A percentile compares a stretch with the other conserved stretches of the same genome.
These are phyloP conservation scores for Nicotiana benthamiana DNA, from an alignment of 257 asterid genomes.

Conservation along the genomic window DNA sequence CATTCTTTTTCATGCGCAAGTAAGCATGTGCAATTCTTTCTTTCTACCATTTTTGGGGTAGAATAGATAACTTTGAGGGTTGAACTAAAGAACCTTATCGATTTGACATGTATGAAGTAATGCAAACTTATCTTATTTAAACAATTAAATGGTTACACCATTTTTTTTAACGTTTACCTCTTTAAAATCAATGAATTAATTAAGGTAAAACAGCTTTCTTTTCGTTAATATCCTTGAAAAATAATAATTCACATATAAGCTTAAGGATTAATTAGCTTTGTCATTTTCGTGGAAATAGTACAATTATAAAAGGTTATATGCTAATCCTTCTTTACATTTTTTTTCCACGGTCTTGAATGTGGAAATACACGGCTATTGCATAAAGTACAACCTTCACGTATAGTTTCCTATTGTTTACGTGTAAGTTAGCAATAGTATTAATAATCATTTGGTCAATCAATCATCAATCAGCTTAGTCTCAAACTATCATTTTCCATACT, in stretches of 20 bases:
- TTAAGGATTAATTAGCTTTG: background rate
- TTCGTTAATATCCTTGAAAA: background rate
- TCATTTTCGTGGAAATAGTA: background rate
- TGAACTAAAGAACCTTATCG: background rate
- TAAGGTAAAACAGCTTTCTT: background rate
- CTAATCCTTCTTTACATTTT: background rate
- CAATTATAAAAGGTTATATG: background rate
- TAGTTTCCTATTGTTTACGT: background rate
- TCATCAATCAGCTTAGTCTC: background rate
- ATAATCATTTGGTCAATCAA: background rate
- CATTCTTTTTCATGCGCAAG: background rate
- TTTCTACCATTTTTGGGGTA: no score
- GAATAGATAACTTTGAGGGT: background rate
- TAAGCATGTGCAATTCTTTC: background rate
- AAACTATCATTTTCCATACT: background rate
- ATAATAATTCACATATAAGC: background rate
- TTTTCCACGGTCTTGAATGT: background rate
- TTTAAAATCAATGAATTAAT: background rate
- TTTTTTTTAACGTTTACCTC: background rate
- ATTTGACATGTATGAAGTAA: background rate
- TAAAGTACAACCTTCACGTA: background rate
- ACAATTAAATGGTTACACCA: background rate
- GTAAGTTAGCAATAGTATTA: background rate
- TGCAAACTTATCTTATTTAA: background rate
- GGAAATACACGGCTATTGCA: no score